Conservation (phyloP, 192 early-diverging fungal genomes). For the Coemansia sp. region DNA sequence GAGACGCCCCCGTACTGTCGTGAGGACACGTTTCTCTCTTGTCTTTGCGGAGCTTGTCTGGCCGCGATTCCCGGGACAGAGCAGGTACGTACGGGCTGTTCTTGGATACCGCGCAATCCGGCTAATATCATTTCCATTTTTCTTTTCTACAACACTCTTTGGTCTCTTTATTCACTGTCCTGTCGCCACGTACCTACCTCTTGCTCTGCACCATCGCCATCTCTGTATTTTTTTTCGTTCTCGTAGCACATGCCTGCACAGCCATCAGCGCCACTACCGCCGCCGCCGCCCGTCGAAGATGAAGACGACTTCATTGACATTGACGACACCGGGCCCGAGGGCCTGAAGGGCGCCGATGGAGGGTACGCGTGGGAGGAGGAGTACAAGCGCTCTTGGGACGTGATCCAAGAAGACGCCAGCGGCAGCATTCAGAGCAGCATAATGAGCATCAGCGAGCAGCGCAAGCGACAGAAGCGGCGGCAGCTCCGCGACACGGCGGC, state of each 20-base stretch:
- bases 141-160: not conserved
- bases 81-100: too few relatives aligned
- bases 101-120: too few relatives aligned
- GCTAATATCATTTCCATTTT: too few relatives aligned
- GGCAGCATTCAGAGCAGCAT: constrained; percentile 78
- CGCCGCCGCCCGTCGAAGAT: too few relatives aligned
- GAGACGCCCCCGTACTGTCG: too few relatives aligned
- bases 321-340: constrained; percentile 41
- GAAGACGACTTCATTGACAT: constrained; percentile 50
- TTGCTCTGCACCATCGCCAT: not conserved
- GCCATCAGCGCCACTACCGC: too few relatives aligned
- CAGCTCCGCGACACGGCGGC: constrained; percentile 64
- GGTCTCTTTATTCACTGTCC: not conserved
- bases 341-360: constrained; percentile 43
- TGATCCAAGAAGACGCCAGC: constrained; percentile 80
- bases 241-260: too few relatives aligned
- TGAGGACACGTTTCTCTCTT: too few relatives aligned
- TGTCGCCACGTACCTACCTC: too few relatives aligned
- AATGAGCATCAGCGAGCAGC: constrained; percentile 64
- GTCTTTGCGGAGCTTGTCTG: too few relatives aligned
- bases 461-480: constrained; percentile 55
- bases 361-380: constrained; percentile 95
- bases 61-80: too few relatives aligned
- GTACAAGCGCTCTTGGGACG: constrained; percentile 96
- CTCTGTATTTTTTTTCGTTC: not conserved